Conservation (phyloP, 179 eudicot genomes). For the Beta corolliflora region DNA sequence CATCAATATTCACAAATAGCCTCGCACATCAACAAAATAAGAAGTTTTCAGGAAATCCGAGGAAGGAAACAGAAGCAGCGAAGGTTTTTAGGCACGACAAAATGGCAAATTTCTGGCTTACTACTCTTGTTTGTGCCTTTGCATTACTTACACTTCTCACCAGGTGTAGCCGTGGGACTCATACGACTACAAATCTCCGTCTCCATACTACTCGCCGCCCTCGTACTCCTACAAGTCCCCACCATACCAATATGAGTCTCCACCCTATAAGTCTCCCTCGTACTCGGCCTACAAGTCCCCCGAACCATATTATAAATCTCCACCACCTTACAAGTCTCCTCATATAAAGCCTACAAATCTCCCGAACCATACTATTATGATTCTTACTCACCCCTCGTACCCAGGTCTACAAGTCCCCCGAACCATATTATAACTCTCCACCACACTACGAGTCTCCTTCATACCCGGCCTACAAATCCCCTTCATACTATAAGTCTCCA, state of each 20-base stretch:
- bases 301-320: too few species aligned
- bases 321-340: too few species aligned
- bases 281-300: not conserved
- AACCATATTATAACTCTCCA: too few species aligned
- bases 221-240: not conserved
- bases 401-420: too few species aligned
- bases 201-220: not conserved
- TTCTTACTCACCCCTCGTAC: too few species aligned
- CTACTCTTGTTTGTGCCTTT: slow-evolving; percentile 3
- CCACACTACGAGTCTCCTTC: too few species aligned
- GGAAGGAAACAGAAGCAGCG: not conserved
- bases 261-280: too few species aligned
- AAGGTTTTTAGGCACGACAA: not conserved
- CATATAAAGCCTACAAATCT: too few species aligned
- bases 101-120: slow-evolving; percentile 10
- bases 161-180: not conserved
- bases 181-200: not conserved
- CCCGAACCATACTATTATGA: not conserved
- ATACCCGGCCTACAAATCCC: too few species aligned
- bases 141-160: not conserved
- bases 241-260: too few species aligned
- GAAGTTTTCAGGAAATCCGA: not conserved
- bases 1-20: not conserved
- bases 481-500: too few species aligned
- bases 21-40: not conserved